Evolutionary conservation across 441 rosid genomes (phyloP).

Genomic region (Euphorbia celastroides): DNA sequence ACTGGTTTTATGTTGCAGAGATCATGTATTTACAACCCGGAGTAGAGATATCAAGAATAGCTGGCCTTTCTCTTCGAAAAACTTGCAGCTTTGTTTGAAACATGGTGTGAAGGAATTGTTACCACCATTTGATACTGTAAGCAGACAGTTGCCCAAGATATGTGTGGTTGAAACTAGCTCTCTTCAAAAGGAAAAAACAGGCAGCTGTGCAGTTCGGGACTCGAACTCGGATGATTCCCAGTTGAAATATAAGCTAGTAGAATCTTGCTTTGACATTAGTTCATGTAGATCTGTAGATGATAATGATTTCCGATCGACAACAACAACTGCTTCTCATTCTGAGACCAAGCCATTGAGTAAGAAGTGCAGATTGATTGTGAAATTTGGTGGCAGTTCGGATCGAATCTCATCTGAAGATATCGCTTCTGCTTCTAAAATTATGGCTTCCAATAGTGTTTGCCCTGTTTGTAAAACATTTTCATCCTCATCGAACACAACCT

Average conservation of each 20-base stretch:
- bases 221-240: constrained; percentile 26
- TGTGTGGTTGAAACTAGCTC: constrained; percentile 33
- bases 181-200: constrained; percentile 24
- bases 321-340: constrained; percentile 41
- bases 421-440: constrained; percentile 54
- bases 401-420: constrained; percentile 61
- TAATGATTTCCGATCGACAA: constrained; percentile 54
- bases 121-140: constrained; percentile 80
- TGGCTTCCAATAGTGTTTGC: constrained; percentile 91
- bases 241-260: constrained; percentile 24
- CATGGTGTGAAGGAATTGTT: constrained; percentile 83
- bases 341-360: constrained; percentile 38
- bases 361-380: constrained; percentile 73
- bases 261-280: constrained; percentile 34
- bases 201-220: constrained; percentile 23
- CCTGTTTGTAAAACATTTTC: constrained; percentile 98
- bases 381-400: constrained; percentile 55
- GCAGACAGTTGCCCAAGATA: constrained; percentile 30
- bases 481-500: constrained; percentile 90
- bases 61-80: constrained; percentile 90
- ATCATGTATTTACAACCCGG: constrained; percentile 71
- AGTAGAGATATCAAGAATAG: constrained; percentile 69
- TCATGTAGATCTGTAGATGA: constrained; percentile 46
- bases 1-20: constrained; percentile 46
- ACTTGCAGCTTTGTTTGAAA: constrained; percentile 67